These are phyloP conservation scores for Volvox africanus DNA, from an alignment of 139 green algal genomes.

Conservation along the genomic window DNA sequence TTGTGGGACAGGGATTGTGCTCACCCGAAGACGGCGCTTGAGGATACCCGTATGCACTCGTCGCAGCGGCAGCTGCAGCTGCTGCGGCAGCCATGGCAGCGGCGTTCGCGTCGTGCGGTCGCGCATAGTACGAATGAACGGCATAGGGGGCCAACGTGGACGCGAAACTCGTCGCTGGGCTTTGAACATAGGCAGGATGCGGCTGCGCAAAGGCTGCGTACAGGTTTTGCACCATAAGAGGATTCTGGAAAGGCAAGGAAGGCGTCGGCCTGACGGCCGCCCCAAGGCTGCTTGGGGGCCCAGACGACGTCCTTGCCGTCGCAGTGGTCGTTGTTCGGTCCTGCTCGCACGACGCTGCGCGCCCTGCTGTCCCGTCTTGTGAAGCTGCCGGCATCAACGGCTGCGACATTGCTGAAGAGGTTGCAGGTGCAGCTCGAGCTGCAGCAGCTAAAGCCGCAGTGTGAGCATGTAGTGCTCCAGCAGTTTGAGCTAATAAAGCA, in stretches of 20 bases:
- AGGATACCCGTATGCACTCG: constrained; percentile 23
- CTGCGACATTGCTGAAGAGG: constrained; percentile 23
- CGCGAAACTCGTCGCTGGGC: background rate
- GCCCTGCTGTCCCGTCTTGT: background rate
- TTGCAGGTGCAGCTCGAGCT: background rate
- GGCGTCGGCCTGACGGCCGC: background rate
- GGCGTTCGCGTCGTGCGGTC: background rate
- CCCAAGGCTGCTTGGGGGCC: too few species aligned
- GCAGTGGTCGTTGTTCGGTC: constrained; percentile 8
- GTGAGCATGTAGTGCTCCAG: constrained; percentile 28
- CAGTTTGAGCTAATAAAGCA: background rate
- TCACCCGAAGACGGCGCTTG: background rate
- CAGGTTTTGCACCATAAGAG: constrained; percentile 14
- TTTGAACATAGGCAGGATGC: background rate
- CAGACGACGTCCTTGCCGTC: constrained; percentile 3
- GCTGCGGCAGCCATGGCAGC: constrained; percentile 6
- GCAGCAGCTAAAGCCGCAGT: constrained; percentile 6
- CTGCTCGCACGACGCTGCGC: background rate
- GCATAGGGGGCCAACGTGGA: background rate
- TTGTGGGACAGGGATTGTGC: background rate
- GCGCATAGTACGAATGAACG: constrained; percentile 14
- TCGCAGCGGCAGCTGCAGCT: constrained; percentile 20
- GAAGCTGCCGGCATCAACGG: background rate
- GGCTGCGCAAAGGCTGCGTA: constrained; percentile 34
- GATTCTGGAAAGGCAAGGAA: background rate